Conservation (phyloP, 192 early-diverging fungal species). For the Glomus cerebriforme region DNA sequence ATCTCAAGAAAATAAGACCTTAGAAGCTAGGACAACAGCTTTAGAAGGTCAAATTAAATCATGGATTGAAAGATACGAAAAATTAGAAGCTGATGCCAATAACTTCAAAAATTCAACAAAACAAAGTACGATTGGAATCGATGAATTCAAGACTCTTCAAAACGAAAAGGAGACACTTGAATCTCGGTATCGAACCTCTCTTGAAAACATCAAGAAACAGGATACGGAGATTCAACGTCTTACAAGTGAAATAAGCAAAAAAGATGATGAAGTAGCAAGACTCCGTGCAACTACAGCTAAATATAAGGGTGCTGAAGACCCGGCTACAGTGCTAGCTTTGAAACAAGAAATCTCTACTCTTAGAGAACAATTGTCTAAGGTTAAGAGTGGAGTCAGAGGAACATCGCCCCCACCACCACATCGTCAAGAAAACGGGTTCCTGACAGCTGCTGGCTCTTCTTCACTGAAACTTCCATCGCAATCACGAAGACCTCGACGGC, state of each 20-base stretch:
- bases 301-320: conserved; percentile 59
- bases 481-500: conserved; percentile 26
- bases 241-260: conserved; percentile 51
- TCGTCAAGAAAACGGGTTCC: conserved; percentile 35
- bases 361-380: conserved; percentile 68
- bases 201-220: conserved; percentile 59
- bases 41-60: conserved; percentile 64
- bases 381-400: conserved; percentile 51
- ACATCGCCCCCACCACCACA: conserved; percentile 30
- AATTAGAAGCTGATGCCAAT: conserved; percentile 61
- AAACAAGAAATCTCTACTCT: conserved; percentile 71
- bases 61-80: conserved; percentile 76
- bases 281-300: conserved; percentile 51
- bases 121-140: conserved; percentile 62
- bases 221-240: conserved; percentile 67
- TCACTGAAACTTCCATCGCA: conserved; percentile 28
- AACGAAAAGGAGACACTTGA: conserved; percentile 58
- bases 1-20: conserved; percentile 68
- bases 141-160: conserved; percentile 58
- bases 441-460: conserved; percentile 11
- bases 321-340: conserved; percentile 62
- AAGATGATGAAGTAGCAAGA: conserved; percentile 68
- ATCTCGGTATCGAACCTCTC: conserved; percentile 61
- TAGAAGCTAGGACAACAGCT: conserved; percentile 56
- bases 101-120: conserved; percentile 49